Evolutionary conservation across 2,329 filamentous ascomycete genomes (phyloP).

Genomic region (Penicillium sp.): DNA sequence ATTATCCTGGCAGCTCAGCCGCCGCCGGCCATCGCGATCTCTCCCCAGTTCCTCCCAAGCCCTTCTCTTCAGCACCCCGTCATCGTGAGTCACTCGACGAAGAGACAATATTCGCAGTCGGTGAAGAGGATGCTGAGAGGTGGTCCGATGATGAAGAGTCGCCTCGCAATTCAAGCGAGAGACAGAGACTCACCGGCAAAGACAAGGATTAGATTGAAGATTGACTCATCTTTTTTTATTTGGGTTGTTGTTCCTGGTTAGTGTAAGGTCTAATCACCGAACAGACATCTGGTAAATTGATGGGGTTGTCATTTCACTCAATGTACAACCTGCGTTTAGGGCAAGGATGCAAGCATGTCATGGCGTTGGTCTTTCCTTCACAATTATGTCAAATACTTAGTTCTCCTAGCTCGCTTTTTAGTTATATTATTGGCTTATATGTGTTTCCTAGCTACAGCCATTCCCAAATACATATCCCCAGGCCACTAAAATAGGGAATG

Average conservation of each 20-base stretch:
- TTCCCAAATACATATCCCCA: neutral
- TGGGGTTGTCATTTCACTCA: neutral
- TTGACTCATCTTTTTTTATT: neutral
- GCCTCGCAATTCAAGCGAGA: slow-evolving; percentile 51
- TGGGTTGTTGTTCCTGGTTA: neutral
- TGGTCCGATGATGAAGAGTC: slow-evolving; percentile 69
- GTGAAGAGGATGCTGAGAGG: slow-evolving; percentile 73
- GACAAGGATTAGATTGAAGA: slow-evolving; percentile 16
- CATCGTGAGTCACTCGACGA: slow-evolving; percentile 70
- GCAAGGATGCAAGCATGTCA: slow-evolving; percentile 23
- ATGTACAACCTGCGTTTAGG: slow-evolving; percentile 10
- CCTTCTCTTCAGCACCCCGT: slow-evolving; percentile 50
- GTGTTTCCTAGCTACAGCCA: slow-evolving; percentile 3
- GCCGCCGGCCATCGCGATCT: slow-evolving; percentile 37
- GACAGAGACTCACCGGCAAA: slow-evolving; percentile 52
- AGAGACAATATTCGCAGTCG: slow-evolving; percentile 94
- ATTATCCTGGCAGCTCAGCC: slow-evolving; percentile 34
- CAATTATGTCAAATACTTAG: slow-evolving; percentile 13
- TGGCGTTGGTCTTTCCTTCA: slow-evolving; percentile 25
- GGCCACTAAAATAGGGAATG: neutral
- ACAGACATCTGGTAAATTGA: neutral
- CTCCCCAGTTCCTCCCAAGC: slow-evolving; percentile 50
- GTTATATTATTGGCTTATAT: slow-evolving; percentile 7
- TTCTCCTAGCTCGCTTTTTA: slow-evolving; percentile 14
- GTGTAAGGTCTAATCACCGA: neutral